Conservation (phyloP, 2,329 filamentous ascomycete species). For the Neurospora sp. region DNA sequence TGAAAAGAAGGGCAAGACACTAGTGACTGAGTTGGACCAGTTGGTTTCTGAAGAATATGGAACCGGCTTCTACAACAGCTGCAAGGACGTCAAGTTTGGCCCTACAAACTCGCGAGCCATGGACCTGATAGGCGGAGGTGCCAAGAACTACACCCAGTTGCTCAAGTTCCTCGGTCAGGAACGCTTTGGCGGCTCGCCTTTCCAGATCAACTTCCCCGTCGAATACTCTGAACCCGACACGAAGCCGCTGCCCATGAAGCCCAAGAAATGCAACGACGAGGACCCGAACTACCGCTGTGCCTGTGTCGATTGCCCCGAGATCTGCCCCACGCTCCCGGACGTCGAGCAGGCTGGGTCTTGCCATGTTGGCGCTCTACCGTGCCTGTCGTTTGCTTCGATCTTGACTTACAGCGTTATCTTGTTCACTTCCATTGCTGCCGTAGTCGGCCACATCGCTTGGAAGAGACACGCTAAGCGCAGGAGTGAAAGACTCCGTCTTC, state of each 20-base stretch:
- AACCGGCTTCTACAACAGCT: slow-evolving; percentile 86
- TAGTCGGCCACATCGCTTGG: slow-evolving; percentile 68
- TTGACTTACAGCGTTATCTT: slow-evolving; percentile 73
- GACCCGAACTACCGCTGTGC: slow-evolving; percentile 81
- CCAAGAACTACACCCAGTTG: slow-evolving; percentile 78
- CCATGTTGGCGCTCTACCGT: slow-evolving; percentile 79
- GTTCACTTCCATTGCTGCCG: slow-evolving; percentile 51
- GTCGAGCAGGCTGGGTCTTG: slow-evolving; percentile 64
- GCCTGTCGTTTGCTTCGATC: slow-evolving; percentile 86
- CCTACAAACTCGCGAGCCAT: slow-evolving; percentile 89
- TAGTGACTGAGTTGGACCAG: slow-evolving; percentile 88
- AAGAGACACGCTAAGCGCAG: slow-evolving; percentile 62
- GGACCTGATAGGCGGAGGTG: slow-evolving; percentile 89
- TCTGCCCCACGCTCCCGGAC: slow-evolving; percentile 73
- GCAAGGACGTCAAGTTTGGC: slow-evolving; percentile 98
- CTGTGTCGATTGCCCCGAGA: slow-evolving; percentile 81
- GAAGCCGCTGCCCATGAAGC: slow-evolving; percentile 56
- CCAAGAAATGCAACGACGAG: slow-evolving; percentile 83
- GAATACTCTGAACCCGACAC: slow-evolving; percentile 58
- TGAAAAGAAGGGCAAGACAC: slow-evolving; percentile 43
- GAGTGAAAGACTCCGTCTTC: slow-evolving; percentile 71
- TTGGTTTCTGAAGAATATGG: slow-evolving; percentile 78
- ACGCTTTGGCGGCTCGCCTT: slow-evolving; percentile 83
- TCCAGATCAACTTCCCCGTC: slow-evolving; percentile 89
- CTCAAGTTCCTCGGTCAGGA: slow-evolving; percentile 90